Conservation (phyloP, 176 grass and related monocot species). For the Zizania latifolia region DNA sequence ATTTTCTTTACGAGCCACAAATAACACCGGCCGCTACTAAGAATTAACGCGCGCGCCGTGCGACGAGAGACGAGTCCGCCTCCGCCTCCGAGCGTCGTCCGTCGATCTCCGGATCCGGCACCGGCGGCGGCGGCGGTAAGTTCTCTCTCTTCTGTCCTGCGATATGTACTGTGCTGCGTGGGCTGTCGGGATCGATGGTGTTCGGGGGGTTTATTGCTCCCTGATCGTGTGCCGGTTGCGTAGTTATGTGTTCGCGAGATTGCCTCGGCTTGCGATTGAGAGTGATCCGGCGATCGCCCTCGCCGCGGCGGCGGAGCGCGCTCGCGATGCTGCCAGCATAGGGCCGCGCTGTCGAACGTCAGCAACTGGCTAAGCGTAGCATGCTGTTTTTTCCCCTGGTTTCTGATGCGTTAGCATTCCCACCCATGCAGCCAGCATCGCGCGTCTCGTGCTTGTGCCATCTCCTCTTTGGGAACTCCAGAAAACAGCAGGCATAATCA, state of each 20-base stretch:
- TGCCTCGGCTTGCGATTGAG: neutral
- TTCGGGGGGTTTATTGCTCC: neutral
- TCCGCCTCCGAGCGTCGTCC: neutral
- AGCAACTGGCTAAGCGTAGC: neutral
- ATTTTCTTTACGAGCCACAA: neutral
- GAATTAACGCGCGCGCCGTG: neutral
- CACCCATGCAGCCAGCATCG: neutral
- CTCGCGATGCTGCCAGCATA: too few relatives aligned
- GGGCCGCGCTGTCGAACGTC: neutral
- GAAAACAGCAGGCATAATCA: neutral
- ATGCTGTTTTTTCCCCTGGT: neutral
- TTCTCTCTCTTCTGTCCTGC: neutral
- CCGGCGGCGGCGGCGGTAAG: conserved; percentile 13
- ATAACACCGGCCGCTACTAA: neutral
- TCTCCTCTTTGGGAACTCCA: neutral
- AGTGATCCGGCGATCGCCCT: neutral
- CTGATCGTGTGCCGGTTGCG: neutral
- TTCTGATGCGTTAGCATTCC: neutral
- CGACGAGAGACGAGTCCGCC: neutral
- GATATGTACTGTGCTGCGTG: neutral
- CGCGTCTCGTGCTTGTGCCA: neutral
- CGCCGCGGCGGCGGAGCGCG: neutral
- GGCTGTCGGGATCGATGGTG: neutral
- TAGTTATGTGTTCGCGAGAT: neutral
- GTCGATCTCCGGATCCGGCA: neutral